Percentiles rank a stretch among this genome's conserved stretches.
phyloP scores from a whole-genome alignment of 1,284 basidiomycete genomes.

The Rhizoctonia solani region DNA sequence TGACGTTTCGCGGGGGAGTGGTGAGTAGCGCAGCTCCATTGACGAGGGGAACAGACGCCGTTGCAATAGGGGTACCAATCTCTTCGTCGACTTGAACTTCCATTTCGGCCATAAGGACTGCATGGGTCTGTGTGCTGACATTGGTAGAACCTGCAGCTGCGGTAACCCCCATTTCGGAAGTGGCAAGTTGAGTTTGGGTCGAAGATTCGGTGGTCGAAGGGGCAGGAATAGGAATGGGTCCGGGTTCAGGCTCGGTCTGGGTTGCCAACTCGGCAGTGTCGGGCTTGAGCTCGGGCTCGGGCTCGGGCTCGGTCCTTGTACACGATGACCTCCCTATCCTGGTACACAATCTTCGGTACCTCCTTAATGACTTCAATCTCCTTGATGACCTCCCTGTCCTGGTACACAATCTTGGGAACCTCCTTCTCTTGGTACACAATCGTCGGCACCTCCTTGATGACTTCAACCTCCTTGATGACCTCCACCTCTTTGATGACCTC shows the following conservation, averaged over 20 bases:
- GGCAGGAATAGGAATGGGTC: background rate
- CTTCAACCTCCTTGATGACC: conserved; percentile 47
- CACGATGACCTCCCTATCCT: conserved; percentile 43
- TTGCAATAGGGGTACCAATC: conserved; percentile 14
- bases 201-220: conserved; percentile 50
- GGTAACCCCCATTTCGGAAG: conserved; percentile 48
- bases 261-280: conserved; percentile 35
- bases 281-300: conserved; percentile 42
- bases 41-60: background rate
- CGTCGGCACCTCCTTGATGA: conserved; percentile 44
- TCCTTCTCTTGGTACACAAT: conserved; percentile 41
- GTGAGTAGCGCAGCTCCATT: conserved; percentile 2
- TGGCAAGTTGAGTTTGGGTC: conserved; percentile 47
- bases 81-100: conserved; percentile 31
- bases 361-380: conserved; percentile 45
- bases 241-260: conserved; percentile 36
- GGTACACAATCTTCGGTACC: conserved; percentile 42
- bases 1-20: conserved; percentile 6
- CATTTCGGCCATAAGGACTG: conserved; percentile 7
- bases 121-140: conserved; percentile 19
- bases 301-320: conserved; percentile 38
- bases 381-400: conserved; percentile 42
- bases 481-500: conserved; percentile 45
- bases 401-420: conserved; percentile 43
- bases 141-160: conserved; percentile 2